Percentiles rank a stretch among this genome's conserved stretches.
phyloP scores from a whole-genome alignment of 2,329 filamentous ascomycete genomes.

The Fusarium staphyleae region DNA sequence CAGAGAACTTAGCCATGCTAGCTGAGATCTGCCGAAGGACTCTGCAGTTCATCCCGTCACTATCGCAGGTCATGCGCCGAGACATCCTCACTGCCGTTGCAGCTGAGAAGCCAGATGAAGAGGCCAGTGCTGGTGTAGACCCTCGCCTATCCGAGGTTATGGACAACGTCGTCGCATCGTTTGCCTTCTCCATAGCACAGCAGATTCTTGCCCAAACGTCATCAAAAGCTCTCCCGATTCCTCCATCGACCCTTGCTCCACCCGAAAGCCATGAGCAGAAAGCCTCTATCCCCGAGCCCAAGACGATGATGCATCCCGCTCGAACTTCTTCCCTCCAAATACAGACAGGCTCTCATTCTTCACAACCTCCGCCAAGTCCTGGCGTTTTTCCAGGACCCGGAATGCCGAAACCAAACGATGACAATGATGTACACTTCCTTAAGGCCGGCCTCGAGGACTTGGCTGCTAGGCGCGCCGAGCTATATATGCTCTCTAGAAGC shows the following conservation, averaged over 20 bases:
- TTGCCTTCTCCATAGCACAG: constrained; percentile 77
- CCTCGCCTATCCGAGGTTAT: constrained; percentile 60
- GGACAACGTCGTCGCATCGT: constrained; percentile 79
- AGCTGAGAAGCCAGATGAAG: constrained; percentile 48
- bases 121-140: constrained; percentile 45
- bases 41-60: constrained; percentile 82
- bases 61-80: constrained; percentile 78
- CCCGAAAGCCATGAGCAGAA: constrained; percentile 64
- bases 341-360: constrained; percentile 47
- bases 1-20: constrained; percentile 79
- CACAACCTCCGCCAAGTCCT: constrained; percentile 56
- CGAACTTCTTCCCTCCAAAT: constrained; percentile 67
- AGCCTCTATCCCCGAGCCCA: constrained; percentile 69
- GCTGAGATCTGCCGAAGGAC: constrained; percentile 86
- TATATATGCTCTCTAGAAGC: constrained; percentile 80
- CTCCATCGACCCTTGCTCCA: constrained; percentile 61
- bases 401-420: constrained; percentile 52
- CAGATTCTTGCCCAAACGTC: constrained; percentile 80
- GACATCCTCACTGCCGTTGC: constrained; percentile 74
- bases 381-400: constrained; percentile 60
- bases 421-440: constrained; percentile 56
- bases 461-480: constrained; percentile 81
- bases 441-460: constrained; percentile 79
- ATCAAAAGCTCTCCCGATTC: constrained; percentile 71
- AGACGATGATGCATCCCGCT: constrained; percentile 74